Conservation (phyloP, 306 rosid genomes). For the Bauhinia variegata region DNA sequence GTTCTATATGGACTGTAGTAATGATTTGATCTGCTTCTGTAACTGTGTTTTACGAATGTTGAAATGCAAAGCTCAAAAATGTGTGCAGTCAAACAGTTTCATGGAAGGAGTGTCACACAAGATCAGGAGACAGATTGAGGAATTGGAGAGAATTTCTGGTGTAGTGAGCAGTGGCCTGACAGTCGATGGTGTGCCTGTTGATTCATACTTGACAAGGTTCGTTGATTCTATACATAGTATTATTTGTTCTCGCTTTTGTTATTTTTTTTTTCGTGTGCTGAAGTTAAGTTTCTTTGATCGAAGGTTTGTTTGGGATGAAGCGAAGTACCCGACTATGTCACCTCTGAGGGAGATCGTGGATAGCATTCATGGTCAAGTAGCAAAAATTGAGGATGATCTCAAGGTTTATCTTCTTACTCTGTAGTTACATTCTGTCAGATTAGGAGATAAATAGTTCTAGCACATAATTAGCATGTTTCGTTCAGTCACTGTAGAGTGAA, state of each 20-base stretch:
- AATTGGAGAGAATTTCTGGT: constrained; percentile 71
- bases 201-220: constrained; percentile 89
- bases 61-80: constrained; percentile 15
- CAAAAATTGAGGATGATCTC: constrained; percentile 94
- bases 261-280: constrained; percentile 5
- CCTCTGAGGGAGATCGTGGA: constrained; percentile 77
- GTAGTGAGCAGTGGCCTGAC: constrained; percentile 67
- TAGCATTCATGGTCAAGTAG: constrained; percentile 80
- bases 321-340: constrained; percentile 88
- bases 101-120: constrained; percentile 84
- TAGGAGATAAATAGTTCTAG: constrained; percentile 12
- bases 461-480: not conserved
- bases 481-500: not conserved
- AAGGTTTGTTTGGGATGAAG: constrained; percentile 97
- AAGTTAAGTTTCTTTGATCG: constrained; percentile 14
- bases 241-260: constrained; percentile 18
- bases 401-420: constrained; percentile 51
- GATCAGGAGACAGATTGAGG: constrained; percentile 98
- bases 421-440: constrained; percentile 16
- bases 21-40: constrained; percentile 24
- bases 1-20: not conserved
- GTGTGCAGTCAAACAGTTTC: constrained; percentile 76
- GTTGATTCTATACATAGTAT: not conserved
- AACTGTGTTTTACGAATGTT: not conserved
- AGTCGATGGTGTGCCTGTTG: constrained; percentile 95